Evolutionary conservation across 192 early-diverging fungal genomes (phyloP).

Genomic region (Podochytrium sp.): DNA sequence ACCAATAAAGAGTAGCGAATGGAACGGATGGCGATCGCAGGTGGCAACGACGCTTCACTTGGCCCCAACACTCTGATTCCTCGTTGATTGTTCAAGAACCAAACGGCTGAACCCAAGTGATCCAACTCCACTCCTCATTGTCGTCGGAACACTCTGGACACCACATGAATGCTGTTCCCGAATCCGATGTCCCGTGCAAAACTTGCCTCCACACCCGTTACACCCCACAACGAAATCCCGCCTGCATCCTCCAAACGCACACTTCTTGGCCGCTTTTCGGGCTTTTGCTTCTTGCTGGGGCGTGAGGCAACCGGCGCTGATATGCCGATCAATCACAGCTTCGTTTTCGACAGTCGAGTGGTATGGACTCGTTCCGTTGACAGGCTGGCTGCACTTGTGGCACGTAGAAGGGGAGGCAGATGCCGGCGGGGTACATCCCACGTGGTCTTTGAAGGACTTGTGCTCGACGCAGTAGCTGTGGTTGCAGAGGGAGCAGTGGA

Average conservation of each 20-base stretch:
- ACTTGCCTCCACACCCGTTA: neutral
- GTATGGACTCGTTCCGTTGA: slow-evolving; percentile 24
- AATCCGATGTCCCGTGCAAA: slow-evolving; percentile 7
- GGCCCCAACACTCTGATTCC: too few relatives aligned
- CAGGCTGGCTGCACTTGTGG: slow-evolving; percentile 9
- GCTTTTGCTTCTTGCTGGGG: neutral
- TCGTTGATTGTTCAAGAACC: too few relatives aligned
- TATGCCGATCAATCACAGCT: neutral
- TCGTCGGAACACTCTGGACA: neutral
- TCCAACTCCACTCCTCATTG: neutral
- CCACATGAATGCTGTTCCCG: slow-evolving; percentile 9
- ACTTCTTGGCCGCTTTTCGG: neutral
- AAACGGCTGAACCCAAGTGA: too few relatives aligned
- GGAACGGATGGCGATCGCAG: too few relatives aligned
- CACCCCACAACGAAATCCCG: slow-evolving; percentile 5
- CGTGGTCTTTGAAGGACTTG: slow-evolving; percentile 23
- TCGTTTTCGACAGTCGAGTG: neutral
- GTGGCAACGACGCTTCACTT: too few relatives aligned
- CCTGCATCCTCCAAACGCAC: slow-evolving; percentile 2
- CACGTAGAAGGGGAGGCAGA: neutral
- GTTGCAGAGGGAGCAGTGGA: slow-evolving; percentile 25
- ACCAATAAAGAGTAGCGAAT: too few relatives aligned
- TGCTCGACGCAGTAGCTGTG: slow-evolving; percentile 26
- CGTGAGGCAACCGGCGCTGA: neutral
- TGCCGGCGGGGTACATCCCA: slow-evolving; percentile 8